Evolutionary conservation across 1,139 yeast species (phyloP), one percentile per base, ranked within the genome.

Genomic region (Pichia terricola): DNA sequence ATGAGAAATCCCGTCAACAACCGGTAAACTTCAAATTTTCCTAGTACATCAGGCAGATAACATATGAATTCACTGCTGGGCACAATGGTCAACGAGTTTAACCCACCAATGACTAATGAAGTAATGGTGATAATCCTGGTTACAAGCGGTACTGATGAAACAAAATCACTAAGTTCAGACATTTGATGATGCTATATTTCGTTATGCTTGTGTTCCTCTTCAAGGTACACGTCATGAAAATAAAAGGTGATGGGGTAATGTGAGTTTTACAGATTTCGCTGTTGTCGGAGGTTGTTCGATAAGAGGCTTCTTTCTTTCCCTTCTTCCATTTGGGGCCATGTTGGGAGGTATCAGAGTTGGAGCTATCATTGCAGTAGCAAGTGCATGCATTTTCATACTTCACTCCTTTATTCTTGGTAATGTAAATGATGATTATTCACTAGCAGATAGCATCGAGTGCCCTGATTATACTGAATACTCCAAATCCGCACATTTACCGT

Each of bases 1-100:
- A 75, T 63, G 39, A 77, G 57, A 49, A 77, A 75, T 7, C 74
- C 67, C 0, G 81, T 70, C 40, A 76, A 61, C 28, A 72, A 58
- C 35, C 79, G 60, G 62, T 77, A 72, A 37, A 67, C 33, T 50
- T 74, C 73, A 54, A 60, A 62, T 4, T 57, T 54, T 5, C 57
- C 45, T 33, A 54, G 45, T 1, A 65, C 54, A 2, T 38, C 25
- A 1, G 55, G 56, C 64, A 67, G 65, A 28, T 51, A 45, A 30
- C 63, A 59, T 16, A 55, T 50, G 35, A 62, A 53, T 2, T 55
- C 40, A 4, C 52, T 37, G 26, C 57, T 54, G 4, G 58, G 54
- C 5, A 64, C 47, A 4, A 65, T 40, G 0, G 60, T 57, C 25
- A 65, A 50, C 1, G 68, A 60, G 42, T 60, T 57, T 5, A 63